Conservation (phyloP, 805 yeast genomes). For the Teunomyces atbi region DNA sequence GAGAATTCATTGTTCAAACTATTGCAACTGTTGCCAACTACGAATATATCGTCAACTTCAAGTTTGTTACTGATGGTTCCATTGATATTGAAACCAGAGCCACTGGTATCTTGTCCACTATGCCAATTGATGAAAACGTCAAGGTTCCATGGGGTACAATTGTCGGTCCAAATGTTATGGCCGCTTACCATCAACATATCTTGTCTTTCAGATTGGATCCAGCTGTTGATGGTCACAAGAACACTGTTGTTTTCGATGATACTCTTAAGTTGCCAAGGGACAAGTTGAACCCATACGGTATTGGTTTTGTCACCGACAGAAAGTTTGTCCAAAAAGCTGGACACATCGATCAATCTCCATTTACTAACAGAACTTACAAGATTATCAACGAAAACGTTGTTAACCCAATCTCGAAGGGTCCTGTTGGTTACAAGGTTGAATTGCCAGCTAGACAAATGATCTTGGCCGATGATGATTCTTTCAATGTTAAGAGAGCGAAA, state of each 20-base stretch:
- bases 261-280: constrained; percentile 58
- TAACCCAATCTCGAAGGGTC: constrained; percentile 66
- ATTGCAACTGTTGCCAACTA: constrained; percentile 84
- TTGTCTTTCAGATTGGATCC: constrained; percentile 79
- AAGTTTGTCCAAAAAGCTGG: constrained; percentile 69
- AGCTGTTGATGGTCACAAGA: constrained; percentile 76
- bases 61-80: constrained; percentile 76
- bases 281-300: constrained; percentile 60
- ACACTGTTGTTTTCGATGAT: constrained; percentile 72
- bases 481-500: constrained; percentile 66
- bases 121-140: constrained; percentile 71
- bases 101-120: constrained; percentile 82
- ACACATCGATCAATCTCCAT: constrained; percentile 68
- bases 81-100: constrained; percentile 79
- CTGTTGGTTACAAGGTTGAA: constrained; percentile 73
- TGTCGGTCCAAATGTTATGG: constrained; percentile 78
- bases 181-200: constrained; percentile 82
- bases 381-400: constrained; percentile 70
- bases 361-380: constrained; percentile 71
- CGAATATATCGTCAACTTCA: constrained; percentile 71
- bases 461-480: constrained; percentile 61
- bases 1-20: constrained; percentile 77
- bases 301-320: constrained; percentile 67
- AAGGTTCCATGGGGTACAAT: constrained; percentile 72
- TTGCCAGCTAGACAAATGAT: constrained; percentile 78